Evolutionary conservation across 768 basidiomycete species (phyloP).

Genomic region (Lyophyllum semitale): DNA sequence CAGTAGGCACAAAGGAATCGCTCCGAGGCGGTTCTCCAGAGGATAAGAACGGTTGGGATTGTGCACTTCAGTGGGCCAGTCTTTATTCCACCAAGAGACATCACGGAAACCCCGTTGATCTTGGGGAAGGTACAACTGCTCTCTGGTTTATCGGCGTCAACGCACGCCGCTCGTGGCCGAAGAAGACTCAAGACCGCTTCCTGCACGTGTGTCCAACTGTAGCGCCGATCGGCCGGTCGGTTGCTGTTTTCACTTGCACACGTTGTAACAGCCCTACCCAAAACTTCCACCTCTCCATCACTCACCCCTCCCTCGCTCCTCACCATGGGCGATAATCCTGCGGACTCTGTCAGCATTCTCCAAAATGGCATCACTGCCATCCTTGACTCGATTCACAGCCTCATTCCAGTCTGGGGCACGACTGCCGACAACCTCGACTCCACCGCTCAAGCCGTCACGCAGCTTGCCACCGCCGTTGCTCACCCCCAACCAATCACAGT

Average conservation of each 20-base stretch:
- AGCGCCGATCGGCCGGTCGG: not conserved
- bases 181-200: not conserved
- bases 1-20: not conserved
- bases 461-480: not conserved
- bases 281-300: not conserved
- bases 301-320: not conserved
- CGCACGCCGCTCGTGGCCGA: not conserved
- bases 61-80: conserved; percentile 5
- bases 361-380: not conserved
- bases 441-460: not conserved
- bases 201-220: not conserved
- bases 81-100: conserved; percentile 1
- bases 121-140: conserved; percentile 3
- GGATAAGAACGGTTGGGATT: conserved; percentile 4
- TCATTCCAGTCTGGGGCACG: not conserved
- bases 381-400: not conserved
- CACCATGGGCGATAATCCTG: not conserved
- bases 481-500: not conserved
- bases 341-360: not conserved
- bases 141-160: conserved; percentile 1
- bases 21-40: not conserved
- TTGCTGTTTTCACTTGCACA: not conserved
- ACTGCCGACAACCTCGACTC: not conserved
- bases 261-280: not conserved
- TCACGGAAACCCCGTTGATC: not conserved